phyloP scores from a whole-genome alignment of 2,329 filamentous ascomycete species.

The Cytospora chrysosperma region DNA sequence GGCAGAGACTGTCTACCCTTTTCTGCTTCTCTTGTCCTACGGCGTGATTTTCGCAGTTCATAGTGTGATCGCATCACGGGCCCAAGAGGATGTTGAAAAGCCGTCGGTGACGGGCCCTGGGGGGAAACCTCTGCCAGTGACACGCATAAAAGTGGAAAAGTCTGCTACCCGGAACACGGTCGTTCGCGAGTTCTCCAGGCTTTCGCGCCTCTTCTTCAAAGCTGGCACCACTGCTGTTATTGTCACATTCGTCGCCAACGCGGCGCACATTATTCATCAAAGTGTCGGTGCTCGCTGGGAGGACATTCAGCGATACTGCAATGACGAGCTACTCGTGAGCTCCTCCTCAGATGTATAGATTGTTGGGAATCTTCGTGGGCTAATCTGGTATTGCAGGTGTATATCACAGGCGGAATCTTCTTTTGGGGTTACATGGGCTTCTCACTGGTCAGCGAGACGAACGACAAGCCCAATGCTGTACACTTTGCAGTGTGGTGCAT shows the following conservation, averaged over 20 bases:
- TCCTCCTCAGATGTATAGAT: not conserved
- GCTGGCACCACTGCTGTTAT: conserved; percentile 71
- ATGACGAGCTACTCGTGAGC: conserved; percentile 23
- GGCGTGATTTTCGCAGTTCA: conserved; percentile 51
- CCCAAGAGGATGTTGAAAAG: conserved; percentile 46
- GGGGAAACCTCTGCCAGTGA: conserved; percentile 78
- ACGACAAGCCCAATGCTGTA: conserved; percentile 74
- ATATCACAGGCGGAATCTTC: conserved; percentile 81
- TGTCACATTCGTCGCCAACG: conserved; percentile 73
- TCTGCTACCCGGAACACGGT: conserved; percentile 28
- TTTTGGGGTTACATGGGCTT: conserved; percentile 84
- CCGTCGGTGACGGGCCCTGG: conserved; percentile 71
- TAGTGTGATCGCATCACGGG: conserved; percentile 52
- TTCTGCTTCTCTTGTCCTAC: conserved; percentile 53
- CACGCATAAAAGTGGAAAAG: conserved; percentile 51
- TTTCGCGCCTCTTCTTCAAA: conserved; percentile 70
- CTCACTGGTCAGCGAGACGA: conserved; percentile 74
- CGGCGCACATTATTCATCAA: conserved; percentile 70
- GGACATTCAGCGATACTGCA: conserved; percentile 37
- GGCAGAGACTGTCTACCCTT: conserved; percentile 52
- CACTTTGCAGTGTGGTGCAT: conserved; percentile 80
- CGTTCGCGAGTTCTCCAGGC: conserved; percentile 45
- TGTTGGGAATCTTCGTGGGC: not conserved
- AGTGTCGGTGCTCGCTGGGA: conserved; percentile 52
- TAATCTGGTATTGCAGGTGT: conserved; percentile 58